phyloP scores from a whole-genome alignment of 805 yeast species.

The Deakozyma indianensis region DNA sequence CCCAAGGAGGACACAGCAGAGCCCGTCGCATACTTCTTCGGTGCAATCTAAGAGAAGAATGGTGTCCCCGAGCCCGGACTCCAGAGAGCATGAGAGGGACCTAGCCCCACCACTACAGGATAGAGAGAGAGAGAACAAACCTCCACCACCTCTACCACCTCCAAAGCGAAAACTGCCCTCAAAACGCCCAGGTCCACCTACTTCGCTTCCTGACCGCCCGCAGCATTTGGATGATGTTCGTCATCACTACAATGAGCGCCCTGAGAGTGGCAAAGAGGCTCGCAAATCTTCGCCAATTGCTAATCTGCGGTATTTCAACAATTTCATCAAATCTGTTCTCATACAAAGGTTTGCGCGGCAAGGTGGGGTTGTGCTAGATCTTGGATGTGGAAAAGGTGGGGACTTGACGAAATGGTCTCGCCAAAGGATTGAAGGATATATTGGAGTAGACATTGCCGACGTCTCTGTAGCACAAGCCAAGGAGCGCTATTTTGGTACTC shows the following conservation, averaged over 20 bases:
- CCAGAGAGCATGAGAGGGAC: too few relatives aligned
- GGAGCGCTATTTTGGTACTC: conserved; percentile 50
- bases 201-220: not conserved
- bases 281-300: conserved; percentile 73
- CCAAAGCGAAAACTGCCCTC: not conserved
- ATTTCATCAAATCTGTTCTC: conserved; percentile 76
- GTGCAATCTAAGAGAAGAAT: too few relatives aligned
- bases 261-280: conserved; percentile 43
- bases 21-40: too few relatives aligned
- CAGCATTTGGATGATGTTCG: conserved; percentile 37
- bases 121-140: too few relatives aligned
- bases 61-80: too few relatives aligned
- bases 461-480: conserved; percentile 76
- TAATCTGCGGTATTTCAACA: conserved; percentile 78
- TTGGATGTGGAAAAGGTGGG: conserved; percentile 98
- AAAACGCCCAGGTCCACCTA: too few relatives aligned
- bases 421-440: conserved; percentile 56
- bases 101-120: too few relatives aligned
- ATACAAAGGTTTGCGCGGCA: conserved; percentile 52
- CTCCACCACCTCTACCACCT: too few relatives aligned
- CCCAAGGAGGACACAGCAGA: too few relatives aligned
- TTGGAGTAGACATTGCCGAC: conserved; percentile 88
- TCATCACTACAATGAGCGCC: conserved; percentile 74
- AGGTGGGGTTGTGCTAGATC: conserved; percentile 53
- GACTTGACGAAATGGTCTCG: conserved; percentile 82